A percentile compares a stretch with the other conserved stretches of the same genome.
Evolutionary conservation across 2,329 filamentous ascomycete genomes (phyloP).

Genomic region (Elsinoe arachidis): DNA sequence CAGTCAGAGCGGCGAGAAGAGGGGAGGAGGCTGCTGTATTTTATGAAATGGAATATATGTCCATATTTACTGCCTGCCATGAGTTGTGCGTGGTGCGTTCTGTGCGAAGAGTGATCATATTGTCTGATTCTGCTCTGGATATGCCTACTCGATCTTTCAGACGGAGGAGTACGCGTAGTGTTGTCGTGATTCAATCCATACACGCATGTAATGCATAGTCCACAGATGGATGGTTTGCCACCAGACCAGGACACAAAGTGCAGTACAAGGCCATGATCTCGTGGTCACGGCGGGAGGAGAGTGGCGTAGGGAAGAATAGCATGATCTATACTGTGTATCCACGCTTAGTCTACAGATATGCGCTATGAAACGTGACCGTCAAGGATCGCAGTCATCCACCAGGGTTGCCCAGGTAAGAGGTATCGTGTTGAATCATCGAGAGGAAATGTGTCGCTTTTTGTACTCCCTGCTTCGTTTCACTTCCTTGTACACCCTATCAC

Average conservation of each 20-base stretch:
- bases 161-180: no score
- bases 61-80: not conserved
- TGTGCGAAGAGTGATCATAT: not conserved
- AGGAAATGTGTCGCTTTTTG: not conserved
- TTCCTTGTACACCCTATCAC: not conserved
- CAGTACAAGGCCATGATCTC: no score
- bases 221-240: not conserved
- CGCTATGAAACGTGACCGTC: not conserved
- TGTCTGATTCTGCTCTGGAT: no score
- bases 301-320: not conserved
- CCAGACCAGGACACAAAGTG: no score
- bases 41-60: not conserved
- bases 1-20: not conserved
- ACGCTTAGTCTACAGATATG: not conserved
- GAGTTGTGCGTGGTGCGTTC: not conserved
- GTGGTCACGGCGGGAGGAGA: no score
- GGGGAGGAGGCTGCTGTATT: not conserved
- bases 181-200: no score
- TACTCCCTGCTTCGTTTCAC: not conserved
- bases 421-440: not conserved
- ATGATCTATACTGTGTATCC: constrained; percentile 10
- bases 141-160: no score
- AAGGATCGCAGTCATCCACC: not conserved
- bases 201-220: no score
- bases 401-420: not conserved